Base-by-base conservation (phyloP, 177 flowering plant genomes). In the Vitis hybrid region DNA sequence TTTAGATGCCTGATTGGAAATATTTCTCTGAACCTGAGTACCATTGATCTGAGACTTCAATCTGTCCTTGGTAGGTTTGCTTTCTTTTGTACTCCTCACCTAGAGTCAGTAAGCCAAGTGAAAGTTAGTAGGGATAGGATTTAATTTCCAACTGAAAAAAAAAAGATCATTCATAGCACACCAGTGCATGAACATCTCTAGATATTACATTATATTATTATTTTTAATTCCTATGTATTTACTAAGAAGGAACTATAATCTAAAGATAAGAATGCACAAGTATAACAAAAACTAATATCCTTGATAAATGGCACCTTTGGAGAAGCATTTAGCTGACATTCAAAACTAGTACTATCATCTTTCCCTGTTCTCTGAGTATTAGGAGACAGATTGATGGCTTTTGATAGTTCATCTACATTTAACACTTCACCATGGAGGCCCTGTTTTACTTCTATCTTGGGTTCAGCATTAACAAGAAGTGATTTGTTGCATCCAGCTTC, bases 251-350 rank as follows among this genome's bases (percentile, higher is more conserved):
- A 65, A n/a, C 12, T 10, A 51, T 19, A 26, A 5, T 51, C 18
- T 9, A 14, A 63, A 62, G 10, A 58, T 49, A 10, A 53, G n/a
- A 52, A 53, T 39, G 51, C 45, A 12, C 20, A 16, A 22, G 14
- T 29, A n/a, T 10, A 12, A 22, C 3, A 18, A 22, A 10, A 61
- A 74, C 55, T 7, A 60, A 15, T 16, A 22, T 49, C 10, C 55
- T 58, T 14, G 26, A 55, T 61, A 70, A 63, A 14, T 19, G 65
- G 20, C 56, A 87, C 93, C 88, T 82, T 76, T 20, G 72, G 70
- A 70, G 77, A 67, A 60, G 65, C 51, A 51, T 65, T 67, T 70
- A 53, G 65, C 45, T 10, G 29, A 50, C 14, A 39, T 20, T 64
- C 75, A 59, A 62, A 53, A 55, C 69, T 64, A 55, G 72, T 45